Conservation (phyloP, 306 rosid species). For the Hippophae tibetana region DNA sequence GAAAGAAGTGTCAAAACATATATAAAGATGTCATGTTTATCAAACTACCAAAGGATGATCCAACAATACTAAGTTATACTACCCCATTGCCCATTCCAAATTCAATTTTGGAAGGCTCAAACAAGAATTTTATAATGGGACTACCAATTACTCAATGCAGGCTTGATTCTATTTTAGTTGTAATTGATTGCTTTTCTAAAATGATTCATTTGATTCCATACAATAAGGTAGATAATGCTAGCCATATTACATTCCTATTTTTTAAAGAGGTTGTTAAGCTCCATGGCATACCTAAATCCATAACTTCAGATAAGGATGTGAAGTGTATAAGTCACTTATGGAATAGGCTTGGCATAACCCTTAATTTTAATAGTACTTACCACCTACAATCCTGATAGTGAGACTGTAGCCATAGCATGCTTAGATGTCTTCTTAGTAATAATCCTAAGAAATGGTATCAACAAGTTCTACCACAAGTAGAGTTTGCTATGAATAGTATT, state of each 20-base stretch:
- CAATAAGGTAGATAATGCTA: background rate
- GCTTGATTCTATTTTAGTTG: background rate
- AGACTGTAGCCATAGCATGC: background rate
- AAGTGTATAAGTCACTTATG: background rate
- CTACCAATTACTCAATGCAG: no score
- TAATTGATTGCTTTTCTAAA: no score
- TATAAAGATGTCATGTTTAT: no score
- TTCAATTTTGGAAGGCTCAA: no score
- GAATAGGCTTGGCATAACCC: background rate
- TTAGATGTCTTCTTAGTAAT: background rate
- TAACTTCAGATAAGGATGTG: background rate
- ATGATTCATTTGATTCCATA: background rate
- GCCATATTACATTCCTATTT: background rate
- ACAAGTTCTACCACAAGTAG: background rate
- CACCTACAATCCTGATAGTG: no score
- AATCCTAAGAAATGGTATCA: background rate
- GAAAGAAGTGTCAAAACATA: no score
- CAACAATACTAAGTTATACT: background rate
- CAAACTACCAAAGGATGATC: background rate
- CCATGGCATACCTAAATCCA: background rate
- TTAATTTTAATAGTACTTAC: background rate
- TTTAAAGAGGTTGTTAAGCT: background rate
- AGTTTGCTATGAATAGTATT: background rate
- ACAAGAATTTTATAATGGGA: no score
- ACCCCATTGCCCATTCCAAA: background rate